A percentile compares a stretch with the other conserved stretches of the same genome.
Conservation (phyloP, 1,284 basidiomycete genomes). For the Phellinidium pouzarii region DNA sequence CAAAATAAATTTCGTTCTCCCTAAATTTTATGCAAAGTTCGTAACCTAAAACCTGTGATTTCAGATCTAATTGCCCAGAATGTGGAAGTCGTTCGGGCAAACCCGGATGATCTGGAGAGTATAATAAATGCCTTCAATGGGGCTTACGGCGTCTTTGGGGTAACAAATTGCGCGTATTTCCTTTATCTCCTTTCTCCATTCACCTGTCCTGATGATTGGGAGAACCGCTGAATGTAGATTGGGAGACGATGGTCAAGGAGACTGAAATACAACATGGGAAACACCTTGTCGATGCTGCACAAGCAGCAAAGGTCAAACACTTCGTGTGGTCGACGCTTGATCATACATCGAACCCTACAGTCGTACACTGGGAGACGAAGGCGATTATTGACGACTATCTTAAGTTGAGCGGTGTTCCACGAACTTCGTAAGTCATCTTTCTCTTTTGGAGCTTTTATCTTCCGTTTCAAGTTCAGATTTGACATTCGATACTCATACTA, state of each 20-base stretch:
- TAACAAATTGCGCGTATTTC: constrained; percentile 24
- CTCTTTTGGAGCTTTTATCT: background rate
- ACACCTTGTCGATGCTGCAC: constrained; percentile 27
- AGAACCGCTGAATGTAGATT: background rate
- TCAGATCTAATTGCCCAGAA: constrained; percentile 13
- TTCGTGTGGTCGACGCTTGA: constrained; percentile 26
- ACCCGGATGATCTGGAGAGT: constrained; percentile 19
- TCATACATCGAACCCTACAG: constrained; percentile 5
- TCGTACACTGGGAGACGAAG: constrained; percentile 25
- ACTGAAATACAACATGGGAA: constrained; percentile 24
- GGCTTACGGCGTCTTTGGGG: constrained; percentile 26
- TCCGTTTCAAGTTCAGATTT: too few species aligned
- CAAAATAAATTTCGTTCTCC: too few species aligned
- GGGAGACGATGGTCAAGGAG: constrained; percentile 10
- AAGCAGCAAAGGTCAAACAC: constrained; percentile 25
- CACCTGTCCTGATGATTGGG: background rate
- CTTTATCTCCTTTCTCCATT: background rate
- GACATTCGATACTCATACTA: too few species aligned
- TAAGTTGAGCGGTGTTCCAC: constrained; percentile 19
- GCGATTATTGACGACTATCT: constrained; percentile 24
- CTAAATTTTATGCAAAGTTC: background rate
- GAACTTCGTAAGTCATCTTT: constrained; percentile 20
- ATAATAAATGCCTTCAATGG: constrained; percentile 23
- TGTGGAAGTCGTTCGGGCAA: constrained; percentile 23
- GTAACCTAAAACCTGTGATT: background rate